A percentile compares a stretch with the other conserved stretches of the same genome.
Evolutionary conservation across 371 early-diverging fungal species (phyloP).

Genomic region (Umbelopsis sp.): DNA sequence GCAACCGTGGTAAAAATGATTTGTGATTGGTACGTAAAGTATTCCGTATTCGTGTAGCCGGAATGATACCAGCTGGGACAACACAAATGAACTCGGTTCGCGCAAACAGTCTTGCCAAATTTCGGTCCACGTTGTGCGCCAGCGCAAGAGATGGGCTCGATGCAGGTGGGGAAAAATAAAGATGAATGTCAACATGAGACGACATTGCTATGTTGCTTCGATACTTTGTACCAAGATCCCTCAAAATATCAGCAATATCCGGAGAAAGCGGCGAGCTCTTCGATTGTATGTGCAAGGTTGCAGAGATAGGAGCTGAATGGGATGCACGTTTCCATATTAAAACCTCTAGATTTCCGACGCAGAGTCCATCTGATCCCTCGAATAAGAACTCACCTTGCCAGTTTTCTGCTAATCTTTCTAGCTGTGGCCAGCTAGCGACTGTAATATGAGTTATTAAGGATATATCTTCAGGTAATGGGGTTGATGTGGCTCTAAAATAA

Average conservation of each 20-base stretch:
- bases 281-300: conserved; percentile 34
- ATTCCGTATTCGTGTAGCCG: conserved; percentile 41
- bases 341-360: background rate
- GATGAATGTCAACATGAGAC: conserved; percentile 43
- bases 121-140: conserved; percentile 53
- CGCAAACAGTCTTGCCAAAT: conserved; percentile 49
- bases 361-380: background rate
- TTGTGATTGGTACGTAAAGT: conserved; percentile 44
- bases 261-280: conserved; percentile 19
- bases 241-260: conserved; percentile 28
- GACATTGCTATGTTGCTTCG: conserved; percentile 28
- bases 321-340: background rate
- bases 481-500: conserved; percentile 37
- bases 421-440: conserved; percentile 40
- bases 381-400: conserved; percentile 45
- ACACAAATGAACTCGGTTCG: conserved; percentile 44
- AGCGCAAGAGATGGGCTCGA: conserved; percentile 33
- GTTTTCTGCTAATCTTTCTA: conserved; percentile 38
- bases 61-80: conserved; percentile 40
- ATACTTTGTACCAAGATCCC: conserved; percentile 29
- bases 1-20: conserved; percentile 33
- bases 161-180: conserved; percentile 29
- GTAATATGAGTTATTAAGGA: conserved; percentile 44
- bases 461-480: conserved; percentile 34
- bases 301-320: conserved; percentile 48